Conservation (phyloP, 805 yeast genomes). For the Kodamaea sagamina region DNA sequence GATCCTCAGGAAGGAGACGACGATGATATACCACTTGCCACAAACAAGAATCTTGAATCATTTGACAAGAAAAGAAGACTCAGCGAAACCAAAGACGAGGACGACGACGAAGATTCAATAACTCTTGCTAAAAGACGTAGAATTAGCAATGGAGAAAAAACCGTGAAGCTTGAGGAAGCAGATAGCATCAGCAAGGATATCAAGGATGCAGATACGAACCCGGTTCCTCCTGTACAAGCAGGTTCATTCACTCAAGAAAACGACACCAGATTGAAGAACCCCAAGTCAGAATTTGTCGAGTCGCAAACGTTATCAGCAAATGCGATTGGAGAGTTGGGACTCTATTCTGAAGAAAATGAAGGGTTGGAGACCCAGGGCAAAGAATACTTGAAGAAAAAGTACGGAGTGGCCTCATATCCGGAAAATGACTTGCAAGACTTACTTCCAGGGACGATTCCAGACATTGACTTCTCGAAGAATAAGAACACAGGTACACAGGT, state of each 20-base stretch:
- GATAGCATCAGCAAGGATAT: not conserved
- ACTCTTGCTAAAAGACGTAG: conserved; percentile 8
- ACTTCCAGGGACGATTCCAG: conserved; percentile 88
- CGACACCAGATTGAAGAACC: conserved; percentile 65
- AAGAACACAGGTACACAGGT: conserved; percentile 81
- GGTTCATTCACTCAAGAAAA: conserved; percentile 51
- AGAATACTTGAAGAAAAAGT: conserved; percentile 71
- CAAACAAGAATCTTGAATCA: conserved; percentile 6
- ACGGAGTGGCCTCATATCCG: conserved; percentile 91
- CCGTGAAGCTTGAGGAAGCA: not conserved
- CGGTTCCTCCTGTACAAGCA: conserved; percentile 45
- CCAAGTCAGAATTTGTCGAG: conserved; percentile 73
- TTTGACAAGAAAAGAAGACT: conserved; percentile 3
- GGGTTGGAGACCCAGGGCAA: conserved; percentile 68
- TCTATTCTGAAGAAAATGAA: conserved; percentile 60
- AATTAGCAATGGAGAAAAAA: conserved; percentile 2
- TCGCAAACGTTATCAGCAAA: conserved; percentile 68
- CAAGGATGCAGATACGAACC: conserved; percentile 21
- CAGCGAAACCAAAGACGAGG: conserved; percentile 10
- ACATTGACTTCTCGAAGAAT: conserved; percentile 77
- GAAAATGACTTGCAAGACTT: conserved; percentile 68
- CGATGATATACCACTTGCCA: conserved; percentile 16
- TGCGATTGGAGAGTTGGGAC: conserved; percentile 60
- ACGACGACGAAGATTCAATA: conserved; percentile 12
- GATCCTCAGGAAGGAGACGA: conserved; percentile 11